A percentile compares a stretch with the other conserved stretches of the same genome.
These are phyloP conservation scores for Rhizopogon sp. DNA, from an alignment of 768 basidiomycete species.

Conservation along the genomic window DNA sequence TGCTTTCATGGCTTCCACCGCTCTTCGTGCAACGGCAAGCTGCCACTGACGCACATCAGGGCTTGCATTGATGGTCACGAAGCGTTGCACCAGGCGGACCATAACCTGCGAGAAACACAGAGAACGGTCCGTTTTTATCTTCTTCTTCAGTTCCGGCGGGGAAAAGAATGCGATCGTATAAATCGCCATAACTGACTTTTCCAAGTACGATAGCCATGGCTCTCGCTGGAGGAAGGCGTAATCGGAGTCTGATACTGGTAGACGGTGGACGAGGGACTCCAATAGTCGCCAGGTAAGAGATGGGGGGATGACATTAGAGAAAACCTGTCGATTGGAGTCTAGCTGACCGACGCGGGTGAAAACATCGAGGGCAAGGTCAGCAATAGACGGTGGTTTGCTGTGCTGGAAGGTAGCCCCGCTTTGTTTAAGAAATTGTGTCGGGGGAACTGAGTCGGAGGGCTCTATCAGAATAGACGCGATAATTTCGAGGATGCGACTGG, in stretches of 20 bases:
- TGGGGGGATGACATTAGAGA: conserved; percentile 57
- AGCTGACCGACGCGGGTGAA: conserved; percentile 74
- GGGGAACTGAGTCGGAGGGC: conserved; percentile 58
- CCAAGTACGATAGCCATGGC: conserved; percentile 71
- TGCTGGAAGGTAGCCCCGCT: conserved; percentile 37
- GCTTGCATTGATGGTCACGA: conserved; percentile 41
- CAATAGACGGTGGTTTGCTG: conserved; percentile 51
- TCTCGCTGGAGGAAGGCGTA: conserved; percentile 62
- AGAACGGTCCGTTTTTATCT: conserved; percentile 57
- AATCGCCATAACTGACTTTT: conserved; percentile 75
- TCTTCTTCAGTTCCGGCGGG: conserved; percentile 66
- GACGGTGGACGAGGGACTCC: conserved; percentile 67
- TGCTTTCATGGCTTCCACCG: conserved; percentile 73
- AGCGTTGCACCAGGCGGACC: conserved; percentile 65
- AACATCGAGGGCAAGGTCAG: conserved; percentile 78
- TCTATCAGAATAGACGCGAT: conserved; percentile 75
- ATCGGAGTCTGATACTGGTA: conserved; percentile 78
- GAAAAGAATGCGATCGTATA: conserved; percentile 86
- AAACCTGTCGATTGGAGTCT: conserved; percentile 74
- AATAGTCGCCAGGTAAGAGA: conserved; percentile 58
- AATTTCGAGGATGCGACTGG: conserved; percentile 57
- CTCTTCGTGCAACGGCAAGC: conserved; percentile 54
- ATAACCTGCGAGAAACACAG: conserved; percentile 70
- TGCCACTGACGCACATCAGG: conserved; percentile 51
- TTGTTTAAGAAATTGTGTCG: conserved; percentile 53